Evolutionary conservation across 1,284 basidiomycete genomes (phyloP).

Genomic region (Moesziomyces globuligerus): DNA sequence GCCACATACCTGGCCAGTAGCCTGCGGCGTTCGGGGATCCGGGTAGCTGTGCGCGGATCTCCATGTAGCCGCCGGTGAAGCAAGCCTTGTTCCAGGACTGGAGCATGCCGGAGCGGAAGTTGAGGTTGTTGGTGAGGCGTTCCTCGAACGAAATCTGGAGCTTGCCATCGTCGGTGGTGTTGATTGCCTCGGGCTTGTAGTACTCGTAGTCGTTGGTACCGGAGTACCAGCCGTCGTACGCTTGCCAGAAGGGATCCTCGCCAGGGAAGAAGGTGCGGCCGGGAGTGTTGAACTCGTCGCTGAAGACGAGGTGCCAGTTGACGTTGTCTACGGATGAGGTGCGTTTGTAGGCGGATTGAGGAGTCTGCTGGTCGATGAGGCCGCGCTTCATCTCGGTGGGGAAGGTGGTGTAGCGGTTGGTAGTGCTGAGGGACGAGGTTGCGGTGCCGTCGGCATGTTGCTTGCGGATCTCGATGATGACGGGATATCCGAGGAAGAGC

Average conservation of each 20-base stretch:
- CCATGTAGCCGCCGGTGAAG: constrained; percentile 63
- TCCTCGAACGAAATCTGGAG: constrained; percentile 55
- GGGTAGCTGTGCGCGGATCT: constrained; percentile 24
- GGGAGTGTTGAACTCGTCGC: constrained; percentile 79
- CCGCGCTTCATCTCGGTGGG: constrained; percentile 27
- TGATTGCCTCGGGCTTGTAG: constrained; percentile 63
- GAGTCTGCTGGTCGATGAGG: constrained; percentile 55
- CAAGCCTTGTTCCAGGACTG: constrained; percentile 65
- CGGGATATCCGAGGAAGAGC: constrained; percentile 63
- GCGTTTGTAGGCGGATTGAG: constrained; percentile 14
- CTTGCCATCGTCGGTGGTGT: constrained; percentile 42
- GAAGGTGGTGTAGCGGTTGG: constrained; percentile 17
- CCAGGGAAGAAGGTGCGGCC: constrained; percentile 72
- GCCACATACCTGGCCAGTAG: constrained; percentile 68
- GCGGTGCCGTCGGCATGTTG: constrained; percentile 14
- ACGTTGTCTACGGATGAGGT: constrained; percentile 11
- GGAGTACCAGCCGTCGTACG: constrained; percentile 58
- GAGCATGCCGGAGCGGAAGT: constrained; percentile 62
- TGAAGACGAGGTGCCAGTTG: constrained; percentile 72
- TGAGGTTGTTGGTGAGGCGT: constrained; percentile 44
- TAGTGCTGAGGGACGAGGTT: constrained; percentile 4
- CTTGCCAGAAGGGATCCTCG: constrained; percentile 63
- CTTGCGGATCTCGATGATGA: constrained; percentile 42
- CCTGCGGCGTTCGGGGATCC: constrained; percentile 11
- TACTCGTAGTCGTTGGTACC: constrained; percentile 65